Base-by-base conservation (phyloP, 2,329 filamentous ascomycete genomes). In the Trichoderma sp. region DNA sequence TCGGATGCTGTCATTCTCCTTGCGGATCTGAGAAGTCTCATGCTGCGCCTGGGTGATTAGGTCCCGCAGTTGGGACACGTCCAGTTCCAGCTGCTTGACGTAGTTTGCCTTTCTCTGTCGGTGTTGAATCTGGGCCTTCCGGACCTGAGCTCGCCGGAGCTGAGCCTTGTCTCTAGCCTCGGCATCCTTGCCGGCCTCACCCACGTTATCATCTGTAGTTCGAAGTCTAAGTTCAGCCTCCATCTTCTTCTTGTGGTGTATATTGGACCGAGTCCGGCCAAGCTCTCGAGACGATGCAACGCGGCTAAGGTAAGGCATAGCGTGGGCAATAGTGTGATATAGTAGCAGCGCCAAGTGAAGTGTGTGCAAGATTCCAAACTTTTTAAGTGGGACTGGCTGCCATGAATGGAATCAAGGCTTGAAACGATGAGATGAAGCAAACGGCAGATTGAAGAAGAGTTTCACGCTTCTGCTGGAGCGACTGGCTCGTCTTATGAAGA, bases 91-190 rank as follows among this genome's bases (percentile, higher is more conserved):
- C 76, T 86, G 78, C 72, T 81, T 82, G 70, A 84, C 80, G 73
- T 87, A 85, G 73, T 86, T 82, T 60, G 82, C 84, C 72, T 86
- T 87, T 72, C 85, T 83, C 74, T 84, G 82, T 17, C 85, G 84
- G 71, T 87, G 85, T 73, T 86, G 81, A 42, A 83, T 81, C 78
- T 87, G 85, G 2, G 85, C 85, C 25, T 79, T 80, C 3, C 84
- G 77, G 61, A 87, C 84, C 70, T 87, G 85, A 3, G 81, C 81
- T 0, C 85, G 81, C 5, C 85, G 82, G 17, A 78, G 69, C 72
- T 82, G 79, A 25, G 82, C 77, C 73, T 84, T 85, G 64, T 81
- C 78, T 71, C 75, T 71, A 42, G 72, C 69, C 3, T 71, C 71
- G 45, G 68, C 63, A 15, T 70, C 61, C 59, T 70, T 69, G n/a